Evolutionary conservation across 2,329 filamentous ascomycete genomes (phyloP).

Genomic region (Pseudogymnoascus verrucosus): DNA sequence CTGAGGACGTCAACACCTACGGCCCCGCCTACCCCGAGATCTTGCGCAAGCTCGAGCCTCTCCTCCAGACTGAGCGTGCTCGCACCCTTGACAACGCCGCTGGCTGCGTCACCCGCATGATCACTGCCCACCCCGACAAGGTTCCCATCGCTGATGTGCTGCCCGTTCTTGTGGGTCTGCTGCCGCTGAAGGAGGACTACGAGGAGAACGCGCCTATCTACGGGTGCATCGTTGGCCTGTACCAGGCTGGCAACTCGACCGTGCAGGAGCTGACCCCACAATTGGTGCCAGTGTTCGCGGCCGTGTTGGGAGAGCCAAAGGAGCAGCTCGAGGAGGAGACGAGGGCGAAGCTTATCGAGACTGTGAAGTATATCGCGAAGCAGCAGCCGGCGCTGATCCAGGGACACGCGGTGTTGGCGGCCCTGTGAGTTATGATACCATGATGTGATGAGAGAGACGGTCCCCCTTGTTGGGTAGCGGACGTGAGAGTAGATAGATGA

Average conservation of each 20-base stretch:
- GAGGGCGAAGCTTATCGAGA: conserved; percentile 55
- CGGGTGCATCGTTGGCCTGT: conserved; percentile 81
- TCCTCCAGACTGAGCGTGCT: conserved; percentile 68
- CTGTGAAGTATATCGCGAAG: conserved; percentile 39
- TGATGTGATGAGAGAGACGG: conserved; percentile 7
- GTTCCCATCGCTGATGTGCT: conserved; percentile 77
- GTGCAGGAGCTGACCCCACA: conserved; percentile 62
- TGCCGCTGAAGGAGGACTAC: conserved; percentile 87
- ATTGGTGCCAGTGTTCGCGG: conserved; percentile 63
- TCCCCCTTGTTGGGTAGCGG: background rate
- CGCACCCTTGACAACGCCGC: conserved; percentile 88
- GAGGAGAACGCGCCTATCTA: conserved; percentile 96
- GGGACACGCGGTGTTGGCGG: conserved; percentile 20
- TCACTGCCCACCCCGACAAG: conserved; percentile 75
- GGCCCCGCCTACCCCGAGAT: conserved; percentile 69
- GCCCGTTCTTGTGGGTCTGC: conserved; percentile 66
- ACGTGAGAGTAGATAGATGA: conserved; percentile 3
- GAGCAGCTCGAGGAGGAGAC: conserved; percentile 70
- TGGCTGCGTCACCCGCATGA: conserved; percentile 87
- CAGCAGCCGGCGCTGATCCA: conserved; percentile 24
- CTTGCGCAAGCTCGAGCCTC: conserved; percentile 75
- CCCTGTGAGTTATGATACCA: conserved; percentile 10
- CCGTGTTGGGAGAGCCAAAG: conserved; percentile 62
- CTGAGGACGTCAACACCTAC: conserved; percentile 62
- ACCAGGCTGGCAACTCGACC: conserved; percentile 60